phyloP scores from a whole-genome alignment of 2,329 filamentous ascomycete genomes.

The Nigrograna mackinnonii region DNA sequence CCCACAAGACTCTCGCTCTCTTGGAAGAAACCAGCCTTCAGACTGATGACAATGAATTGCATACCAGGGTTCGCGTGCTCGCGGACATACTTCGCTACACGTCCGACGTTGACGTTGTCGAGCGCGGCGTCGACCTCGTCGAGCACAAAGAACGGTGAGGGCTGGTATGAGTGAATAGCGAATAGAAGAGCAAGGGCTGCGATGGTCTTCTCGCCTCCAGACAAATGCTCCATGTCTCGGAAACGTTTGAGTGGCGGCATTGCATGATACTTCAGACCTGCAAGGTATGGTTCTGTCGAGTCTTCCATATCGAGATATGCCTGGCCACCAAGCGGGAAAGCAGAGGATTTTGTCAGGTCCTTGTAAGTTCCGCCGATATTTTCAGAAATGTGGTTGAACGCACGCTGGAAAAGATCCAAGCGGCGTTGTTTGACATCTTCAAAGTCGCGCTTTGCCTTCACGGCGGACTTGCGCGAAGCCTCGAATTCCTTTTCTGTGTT shows the following conservation, averaged over 20 bases:
- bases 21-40: constrained; percentile 95
- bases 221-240: constrained; percentile 98
- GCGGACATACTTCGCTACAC: constrained; percentile 94
- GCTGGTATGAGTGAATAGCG: constrained; percentile 94
- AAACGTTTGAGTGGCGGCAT: constrained; percentile 99
- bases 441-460: constrained; percentile 80
- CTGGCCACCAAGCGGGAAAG: constrained; percentile 90
- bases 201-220: constrained; percentile 98
- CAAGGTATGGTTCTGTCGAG: constrained; percentile 92
- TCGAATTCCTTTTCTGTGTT: constrained; percentile 89
- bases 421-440: constrained; percentile 79
- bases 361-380: constrained; percentile 95
- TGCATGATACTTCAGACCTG: constrained; percentile 96
- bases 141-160: constrained; percentile 94
- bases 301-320: constrained; percentile 94
- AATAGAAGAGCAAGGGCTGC: constrained; percentile 95
- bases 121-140: constrained; percentile 97
- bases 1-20: constrained; percentile 94
- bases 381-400: constrained; percentile 91
- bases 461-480: constrained; percentile 74
- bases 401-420: constrained; percentile 91
- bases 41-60: constrained; percentile 97
- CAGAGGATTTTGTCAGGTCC: constrained; percentile 85
- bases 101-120: constrained; percentile 96
- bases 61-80: constrained; percentile 95